Conservation (phyloP, 768 basidiomycete genomes). For the Lentinula sp. region DNA sequence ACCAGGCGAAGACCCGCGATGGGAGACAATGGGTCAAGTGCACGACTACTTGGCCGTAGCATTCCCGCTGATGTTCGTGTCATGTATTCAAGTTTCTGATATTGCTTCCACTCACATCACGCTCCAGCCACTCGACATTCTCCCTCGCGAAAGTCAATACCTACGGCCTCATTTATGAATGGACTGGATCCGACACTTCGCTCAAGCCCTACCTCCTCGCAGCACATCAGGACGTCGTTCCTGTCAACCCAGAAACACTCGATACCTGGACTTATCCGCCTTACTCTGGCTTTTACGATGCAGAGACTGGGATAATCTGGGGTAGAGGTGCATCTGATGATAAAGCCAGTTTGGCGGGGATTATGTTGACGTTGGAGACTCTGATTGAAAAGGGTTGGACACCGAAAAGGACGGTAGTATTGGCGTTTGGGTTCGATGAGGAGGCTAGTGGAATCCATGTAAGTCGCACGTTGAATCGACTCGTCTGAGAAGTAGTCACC, state of each 20-base stretch:
- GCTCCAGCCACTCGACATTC: conserved; percentile 46
- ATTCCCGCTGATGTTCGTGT: conserved; percentile 57
- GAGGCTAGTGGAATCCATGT: conserved; percentile 34
- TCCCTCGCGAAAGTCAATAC: conserved; percentile 68
- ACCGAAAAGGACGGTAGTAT: conserved; percentile 15
- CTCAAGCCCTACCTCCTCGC: conserved; percentile 66
- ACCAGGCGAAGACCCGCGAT: conserved; percentile 42
- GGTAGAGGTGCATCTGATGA: conserved; percentile 51
- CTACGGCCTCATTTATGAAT: conserved; percentile 66
- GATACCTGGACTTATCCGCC: conserved; percentile 42
- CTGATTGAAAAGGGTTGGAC: conserved; percentile 11
- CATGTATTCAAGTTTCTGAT: not conserved
- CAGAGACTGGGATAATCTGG: conserved; percentile 38
- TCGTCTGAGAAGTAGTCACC: not conserved
- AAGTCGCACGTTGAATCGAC: not conserved
- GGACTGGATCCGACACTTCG: conserved; percentile 54
- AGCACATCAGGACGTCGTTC: conserved; percentile 56
- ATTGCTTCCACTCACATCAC: not conserved
- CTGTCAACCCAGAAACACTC: conserved; percentile 38
- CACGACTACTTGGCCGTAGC: conserved; percentile 31
- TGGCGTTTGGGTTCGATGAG: conserved; percentile 44
- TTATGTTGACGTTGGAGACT: conserved; percentile 16
- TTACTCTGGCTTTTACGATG: conserved; percentile 43
- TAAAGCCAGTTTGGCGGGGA: conserved; percentile 42
- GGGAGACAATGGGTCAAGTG: conserved; percentile 33